phyloP scores from a whole-genome alignment of 1,284 basidiomycete genomes.

The Ustilago vetiveriae region DNA sequence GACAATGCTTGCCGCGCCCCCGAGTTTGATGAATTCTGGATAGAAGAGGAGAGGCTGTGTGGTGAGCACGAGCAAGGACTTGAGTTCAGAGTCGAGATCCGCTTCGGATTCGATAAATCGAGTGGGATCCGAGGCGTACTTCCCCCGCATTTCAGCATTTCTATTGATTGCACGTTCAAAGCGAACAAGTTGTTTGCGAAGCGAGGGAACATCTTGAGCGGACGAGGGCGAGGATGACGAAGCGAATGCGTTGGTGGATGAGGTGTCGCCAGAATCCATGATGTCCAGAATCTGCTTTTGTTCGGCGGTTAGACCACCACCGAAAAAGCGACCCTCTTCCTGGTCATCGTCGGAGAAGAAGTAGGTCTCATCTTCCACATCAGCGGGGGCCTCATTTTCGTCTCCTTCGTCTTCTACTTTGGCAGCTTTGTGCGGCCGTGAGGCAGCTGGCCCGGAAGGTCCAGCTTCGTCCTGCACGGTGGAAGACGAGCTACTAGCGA shows the following conservation, averaged over 20 bases:
- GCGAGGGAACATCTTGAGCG: conserved; percentile 3
- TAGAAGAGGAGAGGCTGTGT: conserved; percentile 85
- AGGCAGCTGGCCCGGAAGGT: conserved; percentile 1
- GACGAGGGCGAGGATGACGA: conserved; percentile 6
- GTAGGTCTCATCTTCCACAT: conserved; percentile 29
- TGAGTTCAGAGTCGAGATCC: conserved; percentile 86
- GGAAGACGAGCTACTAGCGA: too few relatives aligned
- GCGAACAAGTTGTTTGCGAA: conserved; percentile 77
- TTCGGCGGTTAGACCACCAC: conserved; percentile 61
- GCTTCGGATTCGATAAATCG: conserved; percentile 99
- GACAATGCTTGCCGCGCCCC: conserved; percentile 76
- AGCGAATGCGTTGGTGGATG: conserved; percentile 1
- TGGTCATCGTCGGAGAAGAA: conserved; percentile 63
- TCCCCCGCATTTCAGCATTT: conserved; percentile 88
- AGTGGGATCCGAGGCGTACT: conserved; percentile 61
- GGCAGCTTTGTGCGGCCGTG: conserved; percentile 22
- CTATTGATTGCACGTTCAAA: conserved; percentile 89
- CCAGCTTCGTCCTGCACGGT: conserved; percentile 1
- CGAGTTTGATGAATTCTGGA: conserved; percentile 84
- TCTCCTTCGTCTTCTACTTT: conserved; percentile 41
- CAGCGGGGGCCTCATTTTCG: conserved; percentile 11
- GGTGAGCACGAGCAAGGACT: conserved; percentile 82
- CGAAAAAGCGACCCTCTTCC: conserved; percentile 62
- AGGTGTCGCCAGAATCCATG: conserved; percentile 42
- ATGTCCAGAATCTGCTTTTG: conserved; percentile 63